phyloP scores from a whole-genome alignment of 1,284 basidiomycete genomes.

The Vanrija humicola region DNA sequence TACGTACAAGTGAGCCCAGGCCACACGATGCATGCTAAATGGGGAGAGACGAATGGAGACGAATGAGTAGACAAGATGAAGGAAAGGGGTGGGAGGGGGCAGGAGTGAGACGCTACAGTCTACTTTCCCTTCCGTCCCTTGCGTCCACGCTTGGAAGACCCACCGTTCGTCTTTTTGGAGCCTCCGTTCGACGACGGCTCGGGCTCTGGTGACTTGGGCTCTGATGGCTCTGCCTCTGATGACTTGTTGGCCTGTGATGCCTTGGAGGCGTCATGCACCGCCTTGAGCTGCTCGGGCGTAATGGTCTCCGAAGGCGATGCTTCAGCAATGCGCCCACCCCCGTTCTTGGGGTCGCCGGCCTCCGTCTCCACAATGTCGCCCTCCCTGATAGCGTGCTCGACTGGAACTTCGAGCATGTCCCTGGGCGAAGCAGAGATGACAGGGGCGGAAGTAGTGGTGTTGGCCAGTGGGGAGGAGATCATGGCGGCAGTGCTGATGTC shows the following conservation, averaged over 20 bases:
- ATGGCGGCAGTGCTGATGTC: not conserved
- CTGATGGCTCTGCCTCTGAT: no score
- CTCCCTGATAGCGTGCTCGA: not conserved
- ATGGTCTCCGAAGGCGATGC: no score
- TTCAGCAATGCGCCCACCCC: no score
- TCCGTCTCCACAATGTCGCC: constrained; percentile 2
- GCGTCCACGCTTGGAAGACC: constrained; percentile 1
- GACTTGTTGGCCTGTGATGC: no score
- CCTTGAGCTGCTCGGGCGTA: no score
- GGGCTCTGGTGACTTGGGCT: no score
- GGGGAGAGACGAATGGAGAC: not conserved
- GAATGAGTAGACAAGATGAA: not conserved
- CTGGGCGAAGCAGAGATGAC: not conserved
- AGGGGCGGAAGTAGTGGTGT: not conserved
- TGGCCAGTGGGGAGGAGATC: not conserved
- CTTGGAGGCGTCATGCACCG: no score
- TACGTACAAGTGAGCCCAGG: not conserved
- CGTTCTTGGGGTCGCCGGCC: not conserved
- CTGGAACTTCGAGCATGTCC: not conserved
- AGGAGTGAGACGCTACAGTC: constrained; percentile 1
- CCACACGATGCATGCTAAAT: constrained; percentile 3
- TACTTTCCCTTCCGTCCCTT: constrained; percentile 13
- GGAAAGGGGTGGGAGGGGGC: not conserved
- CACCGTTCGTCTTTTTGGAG: constrained; percentile 3
- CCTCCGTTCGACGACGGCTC: not conserved